phyloP scores from a whole-genome alignment of 306 rosid genomes.

The Gastrolobium bilobum region DNA sequence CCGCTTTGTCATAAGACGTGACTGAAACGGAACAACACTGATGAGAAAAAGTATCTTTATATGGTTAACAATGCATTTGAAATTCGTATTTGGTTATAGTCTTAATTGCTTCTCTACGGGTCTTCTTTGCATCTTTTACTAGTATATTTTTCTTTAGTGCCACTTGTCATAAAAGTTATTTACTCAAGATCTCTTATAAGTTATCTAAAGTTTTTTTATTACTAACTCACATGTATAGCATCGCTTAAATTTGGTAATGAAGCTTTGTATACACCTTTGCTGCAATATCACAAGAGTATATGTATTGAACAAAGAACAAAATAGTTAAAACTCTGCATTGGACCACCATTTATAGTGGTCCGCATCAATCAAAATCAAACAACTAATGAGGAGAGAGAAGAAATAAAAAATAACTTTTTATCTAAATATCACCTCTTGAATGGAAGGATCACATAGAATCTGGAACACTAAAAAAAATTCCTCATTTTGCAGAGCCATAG shows the following conservation, averaged over 20 bases:
- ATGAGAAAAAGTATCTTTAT: background rate
- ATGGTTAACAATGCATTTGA: conserved; percentile 1
- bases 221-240: background rate
- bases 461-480: too few relatives aligned
- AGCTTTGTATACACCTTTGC: background rate
- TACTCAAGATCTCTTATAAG: background rate
- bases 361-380: too few relatives aligned
- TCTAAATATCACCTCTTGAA: too few relatives aligned
- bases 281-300: background rate
- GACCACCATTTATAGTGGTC: too few relatives aligned
- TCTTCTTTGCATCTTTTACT: conserved; percentile 27
- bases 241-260: background rate
- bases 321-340: background rate
- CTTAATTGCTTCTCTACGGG: background rate
- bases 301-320: background rate
- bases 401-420: too few relatives aligned
- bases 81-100: conserved; percentile 25
- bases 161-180: background rate
- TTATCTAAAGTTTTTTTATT: background rate
- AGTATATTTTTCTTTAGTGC: background rate
- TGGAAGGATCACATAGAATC: too few relatives aligned
- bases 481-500: background rate
- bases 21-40: conserved; percentile 46
- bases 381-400: too few relatives aligned
- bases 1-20: conserved; percentile 29